Evolutionary conservation across 1,139 yeast genomes (phyloP), one percentile per base, ranked within the genome.

Genomic region (Geotrichum australiense): DNA sequence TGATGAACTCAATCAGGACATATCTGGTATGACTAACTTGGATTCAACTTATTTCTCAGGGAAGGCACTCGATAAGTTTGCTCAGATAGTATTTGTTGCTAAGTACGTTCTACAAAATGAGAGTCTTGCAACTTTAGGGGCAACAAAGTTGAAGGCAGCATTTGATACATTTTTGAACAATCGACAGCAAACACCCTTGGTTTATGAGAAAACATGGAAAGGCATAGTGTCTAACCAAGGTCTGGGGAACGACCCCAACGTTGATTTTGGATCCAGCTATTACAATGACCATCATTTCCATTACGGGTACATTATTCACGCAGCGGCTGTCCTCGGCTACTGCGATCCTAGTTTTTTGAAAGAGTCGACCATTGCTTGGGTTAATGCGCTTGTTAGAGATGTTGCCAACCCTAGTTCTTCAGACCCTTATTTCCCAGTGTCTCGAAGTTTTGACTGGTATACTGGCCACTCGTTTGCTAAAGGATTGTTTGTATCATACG

Each of bases 381-480:
- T 80, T 43, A 78, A 78, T 56, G 52, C 75, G 2, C 67, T 80
- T 49, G 66, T 83, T 32, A 73, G 93, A 57, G 93, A 83, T 57
- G 86, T 80, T 42, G 86, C 89, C 29, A 82, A 83, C 54, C 93
- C 87, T 24, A 72, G 79, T 25, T 45, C 58, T 46, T 66, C 65
- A 2, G 93, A 82, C 57, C 42, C 66, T 1, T 73, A 71, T 57
- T 84, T 81, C 76, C 94, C 94, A 2, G 81, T 76, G 16, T 80
- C 74, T 36, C 73, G 94, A 57, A 72, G 70, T 71, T 84, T 83
- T 62, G 91, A 82, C 59, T 84, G 84, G 85, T 84, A 65, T 63
- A 70, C 71, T 35, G 94, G 94, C 22, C 94, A 84, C 61, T 80
- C 93, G 2, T 83, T 91, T 87, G 93, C 94, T 7, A 74, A 74